These are phyloP conservation scores for Salvia sclarea DNA, from an alignment of 305 asterid species.

Conservation along the genomic window DNA sequence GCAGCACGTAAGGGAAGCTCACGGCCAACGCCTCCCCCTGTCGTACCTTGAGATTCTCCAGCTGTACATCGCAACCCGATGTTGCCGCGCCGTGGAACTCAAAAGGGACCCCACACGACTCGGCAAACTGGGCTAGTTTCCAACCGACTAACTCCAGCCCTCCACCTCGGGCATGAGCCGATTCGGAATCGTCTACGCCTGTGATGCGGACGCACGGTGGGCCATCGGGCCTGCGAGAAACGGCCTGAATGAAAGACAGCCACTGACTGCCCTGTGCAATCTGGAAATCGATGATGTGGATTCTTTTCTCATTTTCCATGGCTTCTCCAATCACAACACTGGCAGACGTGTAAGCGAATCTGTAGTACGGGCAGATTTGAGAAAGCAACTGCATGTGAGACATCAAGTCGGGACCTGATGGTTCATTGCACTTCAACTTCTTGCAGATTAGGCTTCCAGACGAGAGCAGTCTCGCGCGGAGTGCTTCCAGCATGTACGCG, in stretches of 20 bases:
- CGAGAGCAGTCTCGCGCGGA: slow-evolving; percentile 66
- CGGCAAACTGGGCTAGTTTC: slow-evolving; percentile 55
- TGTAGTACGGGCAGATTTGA: slow-evolving; percentile 75
- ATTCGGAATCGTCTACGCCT: slow-evolving; percentile 82
- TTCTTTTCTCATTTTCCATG: slow-evolving; percentile 60
- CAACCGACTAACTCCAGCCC: slow-evolving; percentile 71
- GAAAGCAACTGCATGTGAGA: slow-evolving; percentile 75
- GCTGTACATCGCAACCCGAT: slow-evolving; percentile 63
- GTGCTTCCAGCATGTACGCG: slow-evolving; percentile 86
- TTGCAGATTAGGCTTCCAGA: slow-evolving; percentile 89
- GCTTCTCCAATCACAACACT: slow-evolving; percentile 68
- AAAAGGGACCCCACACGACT: slow-evolving; percentile 73
- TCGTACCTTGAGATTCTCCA: slow-evolving; percentile 50
- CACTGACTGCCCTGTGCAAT: slow-evolving; percentile 97
- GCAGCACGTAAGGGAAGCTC: slow-evolving; percentile 68
- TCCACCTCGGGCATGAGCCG: slow-evolving; percentile 81
- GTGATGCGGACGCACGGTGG: slow-evolving; percentile 72
- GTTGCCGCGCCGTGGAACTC: slow-evolving; percentile 75
- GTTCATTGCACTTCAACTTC: slow-evolving; percentile 80
- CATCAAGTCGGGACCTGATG: slow-evolving; percentile 70
- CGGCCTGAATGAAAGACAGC: slow-evolving; percentile 59
- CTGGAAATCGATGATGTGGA: slow-evolving; percentile 84
- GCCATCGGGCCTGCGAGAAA: slow-evolving; percentile 66
- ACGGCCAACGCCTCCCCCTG: slow-evolving; percentile 70
- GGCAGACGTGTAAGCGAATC: slow-evolving; percentile 75